Conservation (phyloP, 345 rosid genomes). For the Brassica napus region Da-Ae NC_063434.1:24214001-24214500, state of each 20-base stretch:
- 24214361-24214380: conserved; percentile 29
- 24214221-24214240: conserved; percentile 25
- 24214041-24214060: conserved; percentile 2
- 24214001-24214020: not conserved
- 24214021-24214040: conserved; percentile 29
- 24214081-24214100: conserved; percentile 15
- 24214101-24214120: conserved; percentile 27
- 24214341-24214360: conserved; percentile 32
- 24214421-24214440: not conserved
- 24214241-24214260: conserved; percentile 1
- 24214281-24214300: conserved; percentile 36
- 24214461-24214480: not conserved
- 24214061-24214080: conserved; percentile 29
- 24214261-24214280: conserved; percentile 12
- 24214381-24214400: conserved; percentile 19
- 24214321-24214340: conserved; percentile 23
- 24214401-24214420: conserved; percentile 12
- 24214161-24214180: conserved; percentile 16
- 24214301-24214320: conserved; percentile 33
- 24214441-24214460: not conserved
- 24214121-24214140: not conserved
- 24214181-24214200: conserved; percentile 1
- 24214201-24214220: conserved; percentile 38
- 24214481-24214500: too few species aligned
- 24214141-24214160: conserved; percentile 15